Evolutionary conservation across 345 rosid species (phyloP), one percentile per base, ranked within the genome.

Genomic region (Linum usitatissimum): DNA sequence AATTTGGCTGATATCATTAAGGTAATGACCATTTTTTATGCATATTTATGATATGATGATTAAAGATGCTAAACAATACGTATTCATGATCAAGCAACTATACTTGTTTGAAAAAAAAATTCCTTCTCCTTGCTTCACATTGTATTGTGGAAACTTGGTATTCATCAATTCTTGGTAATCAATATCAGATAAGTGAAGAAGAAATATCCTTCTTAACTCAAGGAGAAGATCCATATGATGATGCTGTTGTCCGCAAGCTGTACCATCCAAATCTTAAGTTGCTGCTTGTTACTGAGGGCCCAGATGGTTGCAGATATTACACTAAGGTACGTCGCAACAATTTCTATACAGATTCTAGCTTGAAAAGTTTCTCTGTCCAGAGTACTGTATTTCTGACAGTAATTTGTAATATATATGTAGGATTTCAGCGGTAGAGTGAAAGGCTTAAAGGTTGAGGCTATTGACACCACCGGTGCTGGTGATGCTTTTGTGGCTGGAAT

Each of bases 401-500:
- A 28, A 19, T 17, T 3, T 54, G 13, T 19, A 53, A 38, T 53
- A 17, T 38, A 10, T 53, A 49, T 71, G 62, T 82, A 93, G 99
- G 84, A 82, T 9, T 89, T 93, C 72, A 83, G 66, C 5, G 96
- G 99, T 42, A 83, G 86, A 78, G 97, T 90, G 20, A 66, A 70
- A 54, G 94, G 97, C 18, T 57, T 93, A 38, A 84, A 81, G 78
- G 97, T 87, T 53, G 88, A 86, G 17, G 85, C 87, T 1, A 82
- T 93, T 38, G 99, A 93, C 78, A 84, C 96, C 30, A 93, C 96
- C 9, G 99, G 99, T 71, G 97, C 99, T 9, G 97, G 99, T 2
- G 97, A 93, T 84, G 99, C 99, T 38, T 93, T 93, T 79, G 94
- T 93, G 20, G 97, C 96, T 0, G 96, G 96, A 69, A 72, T 79